Conservation (phyloP, 2,329 filamentous ascomycete species). For the Davidsoniella virescens region DNA sequence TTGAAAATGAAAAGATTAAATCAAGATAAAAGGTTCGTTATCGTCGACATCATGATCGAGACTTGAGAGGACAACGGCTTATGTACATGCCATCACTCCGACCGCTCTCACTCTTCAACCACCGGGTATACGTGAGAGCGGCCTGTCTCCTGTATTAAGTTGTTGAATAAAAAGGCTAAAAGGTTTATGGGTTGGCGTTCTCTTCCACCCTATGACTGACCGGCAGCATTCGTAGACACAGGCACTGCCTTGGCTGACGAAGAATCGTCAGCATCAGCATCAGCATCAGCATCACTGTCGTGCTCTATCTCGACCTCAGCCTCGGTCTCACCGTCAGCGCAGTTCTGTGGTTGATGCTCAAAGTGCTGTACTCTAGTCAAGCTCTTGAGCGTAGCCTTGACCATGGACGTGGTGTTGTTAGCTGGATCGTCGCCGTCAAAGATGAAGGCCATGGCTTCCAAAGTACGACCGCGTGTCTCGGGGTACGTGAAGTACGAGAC, state of each 20-base stretch:
- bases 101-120: too few relatives aligned
- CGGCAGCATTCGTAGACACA: not conserved
- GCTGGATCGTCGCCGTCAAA: conserved; percentile 9
- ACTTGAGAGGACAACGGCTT: not conserved
- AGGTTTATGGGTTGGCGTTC: not conserved
- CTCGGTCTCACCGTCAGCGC: not conserved
- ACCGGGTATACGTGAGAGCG: not conserved
- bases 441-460: conserved; percentile 15
- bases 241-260: not conserved
- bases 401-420: not conserved
- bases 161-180: not conserved
- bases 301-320: not conserved
- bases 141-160: not conserved
- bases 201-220: not conserved
- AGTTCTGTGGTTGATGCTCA: not conserved
- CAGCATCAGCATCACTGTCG: not conserved
- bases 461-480: conserved; percentile 47
- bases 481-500: conserved; percentile 70
- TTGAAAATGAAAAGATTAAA: conserved; percentile 1
- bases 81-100: not conserved
- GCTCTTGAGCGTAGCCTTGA: not conserved
- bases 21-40: not conserved
- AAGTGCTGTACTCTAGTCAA: not conserved
- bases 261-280: not conserved
- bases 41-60: not conserved